Percentiles rank a stretch among this genome's conserved stretches.
These are phyloP conservation scores for Cryptococcus wingfieldii DNA, from an alignment of 1,284 basidiomycete genomes.

Conservation along the genomic window DNA sequence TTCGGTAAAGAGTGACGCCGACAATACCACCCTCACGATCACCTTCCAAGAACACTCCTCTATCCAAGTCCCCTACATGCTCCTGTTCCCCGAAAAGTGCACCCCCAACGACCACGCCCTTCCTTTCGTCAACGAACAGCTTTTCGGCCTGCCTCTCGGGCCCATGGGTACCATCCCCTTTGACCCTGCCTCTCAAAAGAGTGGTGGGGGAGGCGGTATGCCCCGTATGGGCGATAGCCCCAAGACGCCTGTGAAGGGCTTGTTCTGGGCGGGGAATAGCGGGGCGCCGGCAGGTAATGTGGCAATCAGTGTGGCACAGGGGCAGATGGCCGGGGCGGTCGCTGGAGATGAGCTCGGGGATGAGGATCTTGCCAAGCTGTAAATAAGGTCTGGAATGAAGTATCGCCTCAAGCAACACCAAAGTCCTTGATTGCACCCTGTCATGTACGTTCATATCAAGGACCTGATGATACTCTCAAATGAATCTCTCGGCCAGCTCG, in stretches of 20 bases:
- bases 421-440: no score
- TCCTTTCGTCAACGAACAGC: slow-evolving; percentile 6
- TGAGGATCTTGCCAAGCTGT: slow-evolving; percentile 19
- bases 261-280: slow-evolving; percentile 35
- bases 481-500: no score
- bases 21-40: slow-evolving; percentile 6
- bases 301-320: slow-evolving; percentile 21
- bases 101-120: slow-evolving; percentile 8
- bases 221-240: slow-evolving; percentile 32
- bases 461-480: no score
- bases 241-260: slow-evolving; percentile 18
- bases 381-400: no score
- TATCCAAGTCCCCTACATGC: slow-evolving; percentile 19
- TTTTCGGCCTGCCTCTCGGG: slow-evolving; percentile 4
- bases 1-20: slow-evolving; percentile 2
- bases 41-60: slow-evolving; percentile 8
- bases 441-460: no score
- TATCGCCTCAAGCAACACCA: no score
- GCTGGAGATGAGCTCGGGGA: slow-evolving; percentile 25
- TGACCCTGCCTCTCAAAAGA: background rate
- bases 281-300: slow-evolving; percentile 24
- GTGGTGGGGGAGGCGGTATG: slow-evolving; percentile 1
- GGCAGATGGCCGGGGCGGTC: slow-evolving; percentile 18
- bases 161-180: slow-evolving; percentile 11
- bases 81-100: slow-evolving; percentile 19